Base-by-base conservation (phyloP, 2,329 filamentous ascomycete genomes). In the Geosmithia flava region DNA sequence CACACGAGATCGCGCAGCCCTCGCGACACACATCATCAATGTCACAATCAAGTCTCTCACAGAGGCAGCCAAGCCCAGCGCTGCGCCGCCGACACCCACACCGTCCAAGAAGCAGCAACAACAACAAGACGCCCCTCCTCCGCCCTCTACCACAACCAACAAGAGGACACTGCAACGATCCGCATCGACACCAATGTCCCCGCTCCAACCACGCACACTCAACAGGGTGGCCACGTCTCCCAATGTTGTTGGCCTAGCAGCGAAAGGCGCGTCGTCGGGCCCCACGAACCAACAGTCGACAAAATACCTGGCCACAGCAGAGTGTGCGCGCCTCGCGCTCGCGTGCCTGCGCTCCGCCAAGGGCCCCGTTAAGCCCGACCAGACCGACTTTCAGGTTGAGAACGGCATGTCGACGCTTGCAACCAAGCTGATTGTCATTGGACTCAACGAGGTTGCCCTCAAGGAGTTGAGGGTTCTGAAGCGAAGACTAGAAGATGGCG, bases 21-120 rank as follows among this genome's bases (percentile, higher is more conserved):
- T 90, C 37, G 85, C 85, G 13, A 87, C 85, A 0, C 78, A 88
- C 52, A 71, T 87, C 37, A 78, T 88, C 56, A 91, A 90, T 59
- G 69, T 71, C 7, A 74, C 81, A 1, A 69, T 90, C 40, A 88
- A 85, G 57, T 72, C 76, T 10, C 71, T 91, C 3, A 73, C 74
- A n/a, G 80, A 85, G 49, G 80, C 80, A 0, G 70, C 80, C 19
- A 88, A 81, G 59, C 62, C 68, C 2, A 52, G 64, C 4, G 23
- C 23, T 4, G 4, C 23, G 33, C 33, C 33, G 3, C 53, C 62
- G 1, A 52, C 56, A 3, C 48, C 61, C 2, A 59, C 63, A 15
- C 58, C 39, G 60, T 64, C 43, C 64, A 66, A 33, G 27, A 41
- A n/a, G 17, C 19, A 44, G 42, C 42, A 23, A 20, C 42, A 23